Base-by-base conservation (phyloP, 768 basidiomycete genomes). In the Boletus rufocinnamomeus region DNA sequence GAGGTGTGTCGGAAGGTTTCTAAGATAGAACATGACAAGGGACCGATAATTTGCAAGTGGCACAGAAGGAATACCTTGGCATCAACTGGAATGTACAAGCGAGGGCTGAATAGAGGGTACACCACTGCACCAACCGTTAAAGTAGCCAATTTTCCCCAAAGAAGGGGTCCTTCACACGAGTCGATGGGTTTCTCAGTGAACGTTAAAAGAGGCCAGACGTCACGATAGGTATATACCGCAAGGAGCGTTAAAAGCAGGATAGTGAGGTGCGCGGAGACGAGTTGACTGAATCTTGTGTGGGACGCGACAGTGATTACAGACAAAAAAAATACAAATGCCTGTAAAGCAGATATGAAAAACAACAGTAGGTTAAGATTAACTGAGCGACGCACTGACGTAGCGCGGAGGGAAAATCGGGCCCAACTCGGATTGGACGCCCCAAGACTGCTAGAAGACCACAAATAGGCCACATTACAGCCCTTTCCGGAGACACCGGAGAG, bases 121-220 rank as follows among this genome's bases (percentile, higher is more conserved):
- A 52, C 4, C 19, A 52, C 48, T 8, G 48, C 54, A n/a, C 54
- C 48, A 13, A 55, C 10, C 1, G 11, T 50, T 13, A 55, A 40
- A 17, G n/a, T 19, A 30, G 16, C 48, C 35, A 51, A 16, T 16
- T 55, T 55, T 10, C 25, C 48, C 37, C 54, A 54, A 32, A 32
- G 32, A 32, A 54, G n/a, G 14, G 9, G 23, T 10, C 53, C 45
- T 51, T 54, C 46, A n/a, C 47, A 50, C n/a, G 34, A 37, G 25
- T 50, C 46, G 25, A 21, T 8, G 32, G 53, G 34, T 27, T 35
- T 25, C 14, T 50, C 46, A 2, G 19, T 35, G 25, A 54, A 37
- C n/a, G 45, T 54, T 9, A 54, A 34, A 50, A 54, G 53, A 4
- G 53, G 53, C 53, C 46, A 50, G 9, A 50, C 11, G 37, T 54